Base-by-base conservation (phyloP, 1,284 basidiomycete genomes). In the Coniferiporia sulphurascens region DNA sequence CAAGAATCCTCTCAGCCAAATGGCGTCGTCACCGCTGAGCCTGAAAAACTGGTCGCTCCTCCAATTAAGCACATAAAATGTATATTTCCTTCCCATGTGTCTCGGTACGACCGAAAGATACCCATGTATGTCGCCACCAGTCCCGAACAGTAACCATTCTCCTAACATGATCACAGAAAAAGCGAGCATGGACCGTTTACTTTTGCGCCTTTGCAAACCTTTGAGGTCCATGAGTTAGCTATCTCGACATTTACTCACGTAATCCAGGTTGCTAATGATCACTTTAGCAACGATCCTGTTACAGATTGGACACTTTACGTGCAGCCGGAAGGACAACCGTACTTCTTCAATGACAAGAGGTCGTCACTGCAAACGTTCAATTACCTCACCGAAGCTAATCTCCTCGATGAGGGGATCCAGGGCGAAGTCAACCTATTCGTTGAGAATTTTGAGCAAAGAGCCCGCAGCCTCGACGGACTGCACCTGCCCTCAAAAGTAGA, bases 261-360 rank as follows among this genome's bases (percentile, higher is more conserved):
- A 6, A 2, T 6, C 38, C 22, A 4, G 43, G 43, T 36, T 7
- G 27, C 17, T 32, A 48, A 27, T 41, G 8, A 17, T 19, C 17
- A 15, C 27, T 5, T 15, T 35, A 59, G 58, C 9, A 44, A 55
- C 4, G 8, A 35, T 4, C 17, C 5, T 12, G 32, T 49, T 34
- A 44, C 58, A 7, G 34, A 13, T 19, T 59, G 58, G 58, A 46
- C 27, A 34, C 41, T 41, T 32, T 27, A 54, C 52, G 36, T 59
- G 10, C 58, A 59, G 12, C 58, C 58, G 22, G 58, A 59, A 32
- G 58, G 58, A 5, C 52, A 54, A 19, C 51, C 21, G n/a, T 59
- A 59, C 58, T 59, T 54, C 46, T 52, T n/a, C 52, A 53, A 48
- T 10, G 36, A 21, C 5, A 27, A 27, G 5, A 5, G 27, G 7